Evolutionary conservation across 2,329 filamentous ascomycete species (phyloP), one percentile per base, ranked within the genome.

Genomic region (Fusarium sp.): DNA sequence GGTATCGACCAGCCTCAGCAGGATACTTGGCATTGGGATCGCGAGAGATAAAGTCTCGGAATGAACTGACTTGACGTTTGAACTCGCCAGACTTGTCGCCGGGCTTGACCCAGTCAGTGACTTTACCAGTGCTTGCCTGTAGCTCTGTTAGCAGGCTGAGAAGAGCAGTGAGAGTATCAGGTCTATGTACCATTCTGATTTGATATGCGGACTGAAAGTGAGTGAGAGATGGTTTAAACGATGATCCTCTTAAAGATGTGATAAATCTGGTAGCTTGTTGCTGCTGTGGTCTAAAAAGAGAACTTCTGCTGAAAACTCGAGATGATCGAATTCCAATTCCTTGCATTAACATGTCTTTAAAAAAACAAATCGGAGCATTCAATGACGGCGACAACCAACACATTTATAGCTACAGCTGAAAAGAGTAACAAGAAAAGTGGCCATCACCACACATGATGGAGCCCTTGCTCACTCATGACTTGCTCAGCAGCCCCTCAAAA

Each of bases 1-100:
- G 96, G 81, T 99, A 99, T 60, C 96, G 88, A 57, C 88, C 93
- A 83, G 93, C 93, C 83, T 98, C 95, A 2, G 94, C 88, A 8
- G 94, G 92, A 75, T 94, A 98, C 80, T 91, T 83, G 8, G 93
- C 91, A 44, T 88, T 91, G 2, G 89, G 82, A 74, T 93, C 89
- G 69, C 87, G 88, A 35, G 92, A 93, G 80, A 97, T 92, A 81
- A 85, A 93, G 80, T 92, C 89, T 64, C 96, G 90, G 83, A 98
- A 98, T 60, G 90, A 87, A 67, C 93, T 96, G 69, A 87, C 86
- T 80, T 94, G 93, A 69, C 95, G 91, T 85, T 97, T 97, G 87
- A 97, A 98, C 83, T 98, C 94, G 81, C 95, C 95, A 20, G 89
- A 89, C 78, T 90, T 92, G 84, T 96, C 93, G 75, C 86, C 86